Evolutionary conservation across 352 stramenopile species (phyloP).

Genomic region (Globisporangium okanoganense): DNA sequence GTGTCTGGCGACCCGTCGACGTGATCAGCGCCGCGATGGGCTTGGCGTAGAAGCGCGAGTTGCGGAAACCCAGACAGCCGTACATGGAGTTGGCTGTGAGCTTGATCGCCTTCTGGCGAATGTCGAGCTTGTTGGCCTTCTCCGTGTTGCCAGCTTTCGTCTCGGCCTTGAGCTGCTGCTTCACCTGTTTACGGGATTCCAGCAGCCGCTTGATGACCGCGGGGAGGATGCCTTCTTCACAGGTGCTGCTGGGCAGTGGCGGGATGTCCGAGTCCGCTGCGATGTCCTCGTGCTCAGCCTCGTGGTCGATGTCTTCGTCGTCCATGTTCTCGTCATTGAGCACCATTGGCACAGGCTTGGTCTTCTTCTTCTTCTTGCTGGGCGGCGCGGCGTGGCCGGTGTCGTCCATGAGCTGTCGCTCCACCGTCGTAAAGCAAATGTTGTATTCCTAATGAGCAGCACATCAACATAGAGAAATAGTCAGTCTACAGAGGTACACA

Average conservation of each 20-base stretch:
- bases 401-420: slow-evolving; percentile 76
- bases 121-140: slow-evolving; percentile 92
- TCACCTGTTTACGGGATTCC: slow-evolving; percentile 96
- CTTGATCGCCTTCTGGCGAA: slow-evolving; percentile 99
- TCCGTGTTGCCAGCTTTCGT: slow-evolving; percentile 85
- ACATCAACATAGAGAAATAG: slow-evolving; percentile 1
- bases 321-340: slow-evolving; percentile 75
- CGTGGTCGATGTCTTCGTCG: slow-evolving; percentile 75
- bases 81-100: slow-evolving; percentile 99
- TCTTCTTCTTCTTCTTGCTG: slow-evolving; percentile 48
- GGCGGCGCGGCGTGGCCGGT: slow-evolving; percentile 20
- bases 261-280: slow-evolving; percentile 85
- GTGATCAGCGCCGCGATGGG: slow-evolving; percentile 99
- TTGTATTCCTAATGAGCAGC: slow-evolving; percentile 97
- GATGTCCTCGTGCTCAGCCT: slow-evolving; percentile 52
- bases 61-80: slow-evolving; percentile 98
- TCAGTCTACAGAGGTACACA: slow-evolving; percentile 6
- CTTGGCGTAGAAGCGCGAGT: slow-evolving; percentile 98
- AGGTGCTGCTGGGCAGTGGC: slow-evolving; percentile 64
- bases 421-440: slow-evolving; percentile 99
- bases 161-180: slow-evolving; percentile 96
- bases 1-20: slow-evolving; percentile 96
- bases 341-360: slow-evolving; percentile 40
- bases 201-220: slow-evolving; percentile 97
- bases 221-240: slow-evolving; percentile 92